Percentiles rank a stretch among this genome's conserved stretches.
Evolutionary conservation across 345 rosid species (phyloP).

Genomic region (Clausena lansium): DNA sequence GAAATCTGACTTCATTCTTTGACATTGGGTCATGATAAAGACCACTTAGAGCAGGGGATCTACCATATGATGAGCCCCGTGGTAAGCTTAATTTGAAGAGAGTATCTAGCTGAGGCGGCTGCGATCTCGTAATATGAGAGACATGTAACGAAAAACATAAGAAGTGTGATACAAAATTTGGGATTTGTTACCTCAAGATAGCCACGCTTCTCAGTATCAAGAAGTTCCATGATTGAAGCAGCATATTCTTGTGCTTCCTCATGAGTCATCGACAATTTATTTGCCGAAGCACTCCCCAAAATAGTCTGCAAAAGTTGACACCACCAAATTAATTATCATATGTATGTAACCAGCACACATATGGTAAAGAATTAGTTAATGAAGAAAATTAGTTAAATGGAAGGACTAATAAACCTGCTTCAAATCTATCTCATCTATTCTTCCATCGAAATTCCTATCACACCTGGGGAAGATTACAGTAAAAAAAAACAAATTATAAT

Average conservation of each 20-base stretch:
- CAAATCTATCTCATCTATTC: conserved; percentile 28
- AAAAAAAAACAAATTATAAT: background rate
- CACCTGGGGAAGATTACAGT: conserved; percentile 25
- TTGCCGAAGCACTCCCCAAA: conserved; percentile 36
- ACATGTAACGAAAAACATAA: background rate
- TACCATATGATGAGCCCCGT: background rate
- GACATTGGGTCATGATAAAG: conserved; percentile 20
- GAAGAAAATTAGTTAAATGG: background rate
- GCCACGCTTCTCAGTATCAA: conserved; percentile 33
- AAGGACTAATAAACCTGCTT: conserved; percentile 30
- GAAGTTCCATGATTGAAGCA: conserved; percentile 35
- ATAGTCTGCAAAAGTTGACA: conserved; percentile 27
- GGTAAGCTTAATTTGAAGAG: conserved; percentile 34
- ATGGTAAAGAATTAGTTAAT: background rate
- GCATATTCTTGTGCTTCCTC: conserved; percentile 46
- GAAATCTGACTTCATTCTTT: conserved; percentile 33
- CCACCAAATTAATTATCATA: background rate
- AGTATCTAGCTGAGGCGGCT: conserved; percentile 36
- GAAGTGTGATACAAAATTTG: background rate
- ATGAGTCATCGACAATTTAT: conserved; percentile 34
- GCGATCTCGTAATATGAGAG: background rate
- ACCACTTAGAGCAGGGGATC: background rate
- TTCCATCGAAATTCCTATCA: conserved; percentile 49
- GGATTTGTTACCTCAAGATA: conserved; percentile 36
- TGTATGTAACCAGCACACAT: too few relatives aligned